Evolutionary conservation across 176 grass and related monocot species (phyloP).

Genomic region (Alopecurus myosuroides): DNA sequence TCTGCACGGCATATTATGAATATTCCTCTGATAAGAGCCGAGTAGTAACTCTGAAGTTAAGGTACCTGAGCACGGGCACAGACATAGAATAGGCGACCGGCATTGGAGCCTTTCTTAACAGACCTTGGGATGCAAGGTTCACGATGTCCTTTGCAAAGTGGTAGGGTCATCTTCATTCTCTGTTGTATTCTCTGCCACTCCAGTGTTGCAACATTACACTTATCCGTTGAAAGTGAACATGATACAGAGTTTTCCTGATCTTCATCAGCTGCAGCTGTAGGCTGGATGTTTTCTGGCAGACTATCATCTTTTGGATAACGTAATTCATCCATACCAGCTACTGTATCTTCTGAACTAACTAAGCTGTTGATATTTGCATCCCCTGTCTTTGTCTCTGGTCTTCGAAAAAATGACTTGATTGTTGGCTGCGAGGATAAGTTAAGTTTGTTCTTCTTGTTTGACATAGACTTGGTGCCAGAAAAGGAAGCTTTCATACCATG

Average conservation of each 20-base stretch:
- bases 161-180: constrained; percentile 91
- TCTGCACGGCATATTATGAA: constrained; percentile 1
- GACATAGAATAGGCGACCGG: constrained; percentile 87
- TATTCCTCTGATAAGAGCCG: neutral
- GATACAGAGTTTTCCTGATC: constrained; percentile 27
- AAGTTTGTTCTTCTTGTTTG: constrained; percentile 54
- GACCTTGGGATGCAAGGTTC: constrained; percentile 96
- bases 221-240: constrained; percentile 39
- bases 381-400: constrained; percentile 25
- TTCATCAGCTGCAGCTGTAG: constrained; percentile 17
- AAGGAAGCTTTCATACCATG: constrained; percentile 30
- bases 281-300: constrained; percentile 22
- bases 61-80: constrained; percentile 89
- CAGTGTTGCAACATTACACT: constrained; percentile 37
- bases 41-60: constrained; percentile 9
- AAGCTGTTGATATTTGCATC: constrained; percentile 18
- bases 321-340: neutral
- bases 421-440: constrained; percentile 72
- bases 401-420: constrained; percentile 85
- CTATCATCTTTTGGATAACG: constrained; percentile 4
- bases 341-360: constrained; percentile 25
- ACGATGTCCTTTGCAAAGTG: constrained; percentile 86
- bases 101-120: constrained; percentile 91
- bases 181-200: constrained; percentile 91
- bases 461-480: constrained; percentile 27